Conservation (phyloP, 2,329 filamentous ascomycete genomes). For the Trichoderma oligosporum region DNA sequence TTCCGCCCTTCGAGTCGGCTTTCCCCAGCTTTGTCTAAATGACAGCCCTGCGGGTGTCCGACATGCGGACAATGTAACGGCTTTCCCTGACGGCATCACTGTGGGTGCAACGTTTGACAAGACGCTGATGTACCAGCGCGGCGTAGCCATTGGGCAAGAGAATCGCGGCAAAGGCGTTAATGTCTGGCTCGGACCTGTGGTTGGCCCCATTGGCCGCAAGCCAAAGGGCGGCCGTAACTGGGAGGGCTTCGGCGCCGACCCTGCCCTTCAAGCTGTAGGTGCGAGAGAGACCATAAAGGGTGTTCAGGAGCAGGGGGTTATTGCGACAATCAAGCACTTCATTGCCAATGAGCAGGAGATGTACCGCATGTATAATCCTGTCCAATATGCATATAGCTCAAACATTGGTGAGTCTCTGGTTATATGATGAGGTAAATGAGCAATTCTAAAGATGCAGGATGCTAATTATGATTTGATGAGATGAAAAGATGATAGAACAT, state of each 20-base stretch:
- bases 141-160: slow-evolving; percentile 65
- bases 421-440: not conserved
- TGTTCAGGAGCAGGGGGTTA: slow-evolving; percentile 54
- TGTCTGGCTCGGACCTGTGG: slow-evolving; percentile 65
- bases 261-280: slow-evolving; percentile 70
- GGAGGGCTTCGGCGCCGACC: slow-evolving; percentile 71
- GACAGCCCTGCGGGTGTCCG: slow-evolving; percentile 70
- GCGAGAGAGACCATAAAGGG: slow-evolving; percentile 76
- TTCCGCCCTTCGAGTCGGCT: slow-evolving; percentile 64
- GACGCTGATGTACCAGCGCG: slow-evolving; percentile 64
- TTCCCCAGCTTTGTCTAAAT: slow-evolving; percentile 68
- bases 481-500: slow-evolving; percentile 57
- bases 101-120: slow-evolving; percentile 73
- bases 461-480: not conserved
- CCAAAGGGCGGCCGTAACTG: slow-evolving; percentile 70
- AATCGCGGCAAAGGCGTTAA: slow-evolving; percentile 71
- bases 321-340: slow-evolving; percentile 56
- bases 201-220: slow-evolving; percentile 69
- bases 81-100: slow-evolving; percentile 76
- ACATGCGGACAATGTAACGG: slow-evolving; percentile 69
- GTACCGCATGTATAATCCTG: slow-evolving; percentile 57
- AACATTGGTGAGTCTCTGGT: slow-evolving; percentile 63
- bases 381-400: slow-evolving; percentile 56
- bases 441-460: too few species aligned
- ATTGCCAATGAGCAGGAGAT: slow-evolving; percentile 58